Evolutionary conservation across 2,329 filamentous ascomycete genomes (phyloP), one percentile per base, ranked within the genome.

Genomic region (Aspergillus hortae): DNA sequence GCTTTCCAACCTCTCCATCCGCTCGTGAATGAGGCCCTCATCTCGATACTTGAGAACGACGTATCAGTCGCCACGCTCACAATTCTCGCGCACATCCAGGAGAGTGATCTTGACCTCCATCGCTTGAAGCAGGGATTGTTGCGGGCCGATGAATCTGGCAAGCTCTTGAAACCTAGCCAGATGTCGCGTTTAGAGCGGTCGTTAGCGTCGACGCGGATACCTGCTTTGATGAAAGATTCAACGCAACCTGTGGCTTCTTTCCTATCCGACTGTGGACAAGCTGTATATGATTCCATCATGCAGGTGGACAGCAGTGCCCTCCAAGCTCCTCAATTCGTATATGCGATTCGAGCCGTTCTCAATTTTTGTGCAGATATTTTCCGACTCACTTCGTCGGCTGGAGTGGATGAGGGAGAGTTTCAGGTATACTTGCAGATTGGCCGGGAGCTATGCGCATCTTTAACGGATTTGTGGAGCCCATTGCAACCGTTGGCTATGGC

Each of bases 341-440:
- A 61, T 12, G 56, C 64, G 11, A 55, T 70, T 38, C 60, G 61
- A 14, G 63, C 66, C 10, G 61, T 77, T 3, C 62, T 75, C 21
- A 61, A 60, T 15, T 73, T 81, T 50, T 80, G 79, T 61, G 75
- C 73, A 66, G 77, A 81, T 55, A 68, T 83, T 30, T 68, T 78
- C 38, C 56, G 64, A 38, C 63, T 80, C 32, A 70, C 74, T 14
- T 62, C 72, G 44, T 64, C 66, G 9, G 61, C 61, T 4, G 66
- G 69, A 21, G 73, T 84, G 41, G 77, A 84, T 52, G 75, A 80
- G 43, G 78, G 78, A 7, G 69, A 74, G 9, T 81, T 83, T 55
- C 77, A 82, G 55, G 77, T 79, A 2, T 81, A 82, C 56, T 68
- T 84, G 14, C 69, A 74, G 48, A 64, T 74, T 44, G 73, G 71